Base-by-base conservation (phyloP, 2,329 filamentous ascomycete species). In the Phialophora chinensis region DNA sequence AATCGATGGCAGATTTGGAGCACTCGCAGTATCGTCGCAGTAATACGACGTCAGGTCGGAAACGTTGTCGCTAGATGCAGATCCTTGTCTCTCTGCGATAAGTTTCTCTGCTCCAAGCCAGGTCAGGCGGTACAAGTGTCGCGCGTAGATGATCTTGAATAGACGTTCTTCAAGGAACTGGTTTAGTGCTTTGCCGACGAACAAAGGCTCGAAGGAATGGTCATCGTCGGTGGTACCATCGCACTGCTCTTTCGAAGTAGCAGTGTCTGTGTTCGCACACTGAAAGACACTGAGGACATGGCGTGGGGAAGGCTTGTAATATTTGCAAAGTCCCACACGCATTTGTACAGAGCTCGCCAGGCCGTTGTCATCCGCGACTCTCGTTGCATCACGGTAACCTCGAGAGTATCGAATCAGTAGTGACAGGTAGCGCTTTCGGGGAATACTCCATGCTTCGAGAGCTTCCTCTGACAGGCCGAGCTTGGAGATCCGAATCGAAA, bases 361-460 rank as follows among this genome's bases (percentile, higher is more conserved):
- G 20, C 78, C 77, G 47, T 75, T 74, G 63, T 82, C 74, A 62
- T 79, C 76, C 0, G 76, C 74, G 14, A 86, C 75, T 0, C 85
- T 75, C 17, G 89, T 84, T 57, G 90, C 79, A 2, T 80, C 79
- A 35, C 81, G 83, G 76, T 96, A 96, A 0, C 81, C 83, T n/a
- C 77, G 76, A 0, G 82, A 79, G 70, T 90, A 90, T 42, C 85
- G 85, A 52, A 95, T 84, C 25, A 97, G 80, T 4, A 96, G 81
- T 4, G 94, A 85, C 47, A 96, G 77, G 73, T 94, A 93, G 38
- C 93, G 89, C 0, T 82, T 77, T 0, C 82, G 78, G 14, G 85
- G 78, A 11, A 97, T 76, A 66, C 89, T 85, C 93, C 93, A 97
- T 1, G 92, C 91, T 73, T 90, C 84, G 77, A 92, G 85, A 0